phyloP scores from a whole-genome alignment of 2,329 filamentous ascomycete species.

The Fusarium euwallaceae region DNA sequence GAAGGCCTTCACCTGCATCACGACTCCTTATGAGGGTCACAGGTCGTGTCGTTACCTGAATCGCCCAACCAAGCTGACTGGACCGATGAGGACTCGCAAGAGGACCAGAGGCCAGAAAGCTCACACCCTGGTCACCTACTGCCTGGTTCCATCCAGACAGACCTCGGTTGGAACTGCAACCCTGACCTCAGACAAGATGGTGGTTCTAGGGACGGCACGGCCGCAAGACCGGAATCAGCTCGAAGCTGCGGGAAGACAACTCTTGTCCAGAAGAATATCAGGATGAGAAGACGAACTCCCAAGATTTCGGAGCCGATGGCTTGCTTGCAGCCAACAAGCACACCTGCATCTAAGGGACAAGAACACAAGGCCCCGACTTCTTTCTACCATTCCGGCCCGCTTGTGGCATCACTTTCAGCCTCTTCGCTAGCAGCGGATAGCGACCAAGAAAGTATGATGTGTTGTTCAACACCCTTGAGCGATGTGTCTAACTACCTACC shows the following conservation, averaged over 20 bases:
- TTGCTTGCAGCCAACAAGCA: conserved; percentile 1
- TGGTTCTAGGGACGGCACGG: conserved; percentile 59
- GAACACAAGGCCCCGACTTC: conserved; percentile 1
- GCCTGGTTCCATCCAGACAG: conserved; percentile 39
- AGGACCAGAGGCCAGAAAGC: conserved; percentile 56
- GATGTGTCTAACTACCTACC: conserved; percentile 58
- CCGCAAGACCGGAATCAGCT: conserved; percentile 58
- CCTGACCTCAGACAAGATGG: conserved; percentile 43
- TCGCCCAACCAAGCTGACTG: conserved; percentile 46
- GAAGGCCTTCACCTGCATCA: conserved; percentile 52
- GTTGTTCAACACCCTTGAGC: conserved; percentile 30
- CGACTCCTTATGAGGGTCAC: conserved; percentile 68
- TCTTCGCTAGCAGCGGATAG: conserved; percentile 14
- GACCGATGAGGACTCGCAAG: conserved; percentile 30
- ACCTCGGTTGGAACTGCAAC: conserved; percentile 37
- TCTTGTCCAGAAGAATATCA: conserved; percentile 43
- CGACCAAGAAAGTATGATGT: conserved; percentile 4
- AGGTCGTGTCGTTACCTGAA: conserved; percentile 67
- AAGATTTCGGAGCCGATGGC: conserved; percentile 26
- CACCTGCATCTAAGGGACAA: conserved; percentile 14
- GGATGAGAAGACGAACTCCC: conserved; percentile 39
- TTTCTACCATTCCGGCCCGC: conserved; percentile 7
- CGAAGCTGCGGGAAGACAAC: conserved; percentile 29
- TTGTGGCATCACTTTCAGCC: conserved; percentile 18
- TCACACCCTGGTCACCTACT: conserved; percentile 61